Evolutionary conservation across 495 filamentous ascomycete genomes (phyloP).

Genomic region (Cairneyella variabilis): DNA sequence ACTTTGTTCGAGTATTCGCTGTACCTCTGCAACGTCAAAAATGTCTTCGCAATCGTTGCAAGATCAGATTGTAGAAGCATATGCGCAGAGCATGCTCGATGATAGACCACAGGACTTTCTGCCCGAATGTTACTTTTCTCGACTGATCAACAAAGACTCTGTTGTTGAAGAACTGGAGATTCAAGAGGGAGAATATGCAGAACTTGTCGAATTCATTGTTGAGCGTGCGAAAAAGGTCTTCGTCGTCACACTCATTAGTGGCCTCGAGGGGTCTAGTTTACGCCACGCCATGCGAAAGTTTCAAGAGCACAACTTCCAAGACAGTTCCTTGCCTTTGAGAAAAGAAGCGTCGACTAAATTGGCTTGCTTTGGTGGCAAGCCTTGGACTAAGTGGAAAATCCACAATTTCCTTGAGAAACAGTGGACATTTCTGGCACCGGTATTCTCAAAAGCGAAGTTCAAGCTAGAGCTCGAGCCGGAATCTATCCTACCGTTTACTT

Average conservation of each 20-base stretch:
- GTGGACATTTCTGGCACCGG: conserved; percentile 8
- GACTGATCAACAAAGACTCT: neutral
- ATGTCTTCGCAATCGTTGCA: too few relatives aligned
- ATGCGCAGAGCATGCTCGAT: neutral
- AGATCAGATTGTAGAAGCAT: neutral
- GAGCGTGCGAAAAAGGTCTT: neutral
- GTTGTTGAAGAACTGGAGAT: neutral
- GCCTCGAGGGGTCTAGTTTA: neutral
- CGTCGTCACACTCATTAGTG: neutral
- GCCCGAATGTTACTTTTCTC: neutral
- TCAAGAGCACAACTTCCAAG: neutral
- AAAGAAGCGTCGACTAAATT: neutral
- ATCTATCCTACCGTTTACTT: conserved; percentile 2
- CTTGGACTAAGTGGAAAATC: conserved; percentile 3
- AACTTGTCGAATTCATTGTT: neutral
- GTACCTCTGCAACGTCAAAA: too few relatives aligned
- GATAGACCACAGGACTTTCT: neutral
- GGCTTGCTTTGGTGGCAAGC: neutral
- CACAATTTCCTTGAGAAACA: conserved; percentile 6
- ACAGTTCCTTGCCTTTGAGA: neutral
- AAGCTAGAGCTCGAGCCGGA: conserved; percentile 2
- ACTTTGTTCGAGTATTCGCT: too few relatives aligned
- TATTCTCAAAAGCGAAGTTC: neutral
- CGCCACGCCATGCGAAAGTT: neutral
- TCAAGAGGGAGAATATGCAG: neutral